Evolutionary conservation across 495 filamentous ascomycete genomes (phyloP), one percentile per base, ranked within the genome.

Genomic region (Lasiosphaeria ovina): DNA sequence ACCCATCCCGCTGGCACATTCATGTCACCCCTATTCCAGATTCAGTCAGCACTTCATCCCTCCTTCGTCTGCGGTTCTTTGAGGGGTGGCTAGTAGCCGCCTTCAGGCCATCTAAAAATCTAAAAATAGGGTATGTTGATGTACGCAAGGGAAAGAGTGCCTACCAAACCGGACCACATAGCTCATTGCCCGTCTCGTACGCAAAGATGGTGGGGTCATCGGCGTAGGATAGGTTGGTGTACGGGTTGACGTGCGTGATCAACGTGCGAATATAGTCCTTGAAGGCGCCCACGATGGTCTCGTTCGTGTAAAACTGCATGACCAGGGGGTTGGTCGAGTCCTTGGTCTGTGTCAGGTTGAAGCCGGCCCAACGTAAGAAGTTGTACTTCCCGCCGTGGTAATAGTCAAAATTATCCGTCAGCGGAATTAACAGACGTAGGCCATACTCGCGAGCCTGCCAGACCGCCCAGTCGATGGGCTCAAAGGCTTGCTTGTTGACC

Each of bases 371-470:
- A 35, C 82, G 76, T 32, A 83, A 73, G 69, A 83, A 85, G 60
- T 73, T 73, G 66, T 79, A 85, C 67, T 83, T 83, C n/a, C 81
- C 81, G 44, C 81, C 81, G 58, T 83, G 81, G 63, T 83, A 84
- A 55, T 83, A 83, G 62, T 83, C 80, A 70, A 60, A 73, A 58
- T 81, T 78, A 62, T 81, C 78, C 8, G 76, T 72, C 49, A 84
- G 64, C 0, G 80, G 81, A n/a, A 78, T 69, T 52, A 81, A 66
- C 52, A 84, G 58, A 24, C 79, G 70, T 31, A 84, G 61, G 0
- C 81, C 80, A 64, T 79, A 75, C 58, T 75, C 60, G 14, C 79
- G 69, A n/a, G 81, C 81, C 68, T 83, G 74, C 44, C 72, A 79
- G 40, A 84, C 72, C 4, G 79, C 75, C 82, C 80, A 85, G 63